phyloP scores from a whole-genome alignment of 768 basidiomycete genomes.

The Termitomyces sp. region DNA sequence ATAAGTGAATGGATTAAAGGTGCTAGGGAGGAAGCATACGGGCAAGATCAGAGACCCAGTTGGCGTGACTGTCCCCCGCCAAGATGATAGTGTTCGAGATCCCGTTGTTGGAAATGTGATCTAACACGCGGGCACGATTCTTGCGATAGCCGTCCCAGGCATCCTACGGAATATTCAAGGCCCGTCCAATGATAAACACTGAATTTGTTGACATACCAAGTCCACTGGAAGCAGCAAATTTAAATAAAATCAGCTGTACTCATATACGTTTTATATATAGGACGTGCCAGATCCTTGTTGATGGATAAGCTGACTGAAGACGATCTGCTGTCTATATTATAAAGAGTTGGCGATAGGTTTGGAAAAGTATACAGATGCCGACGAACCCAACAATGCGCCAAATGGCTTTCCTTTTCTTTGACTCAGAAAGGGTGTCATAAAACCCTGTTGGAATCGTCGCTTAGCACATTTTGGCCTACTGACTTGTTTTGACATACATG shows the following conservation, averaged over 20 bases:
- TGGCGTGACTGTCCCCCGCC: neutral
- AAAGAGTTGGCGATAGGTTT: neutral
- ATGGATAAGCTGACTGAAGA: neutral
- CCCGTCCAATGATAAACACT: neutral
- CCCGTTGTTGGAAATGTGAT: neutral
- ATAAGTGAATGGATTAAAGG: neutral
- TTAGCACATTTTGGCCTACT: neutral
- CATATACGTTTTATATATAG: neutral
- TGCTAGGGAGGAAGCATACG: neutral
- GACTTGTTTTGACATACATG: neutral
- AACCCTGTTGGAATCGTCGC: neutral
- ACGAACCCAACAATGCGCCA: constrained; percentile 2
- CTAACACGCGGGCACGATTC: neutral
- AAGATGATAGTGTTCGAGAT: neutral
- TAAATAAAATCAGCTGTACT: neutral
- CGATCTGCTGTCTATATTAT: neutral
- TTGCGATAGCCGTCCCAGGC: constrained; percentile 1
- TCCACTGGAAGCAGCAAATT: neutral
- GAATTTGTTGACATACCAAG: neutral
- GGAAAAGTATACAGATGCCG: too few relatives aligned
- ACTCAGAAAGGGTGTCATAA: neutral
- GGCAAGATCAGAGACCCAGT: constrained; percentile 1
- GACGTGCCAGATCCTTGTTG: neutral
- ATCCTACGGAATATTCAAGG: neutral
- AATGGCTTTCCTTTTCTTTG: neutral